Evolutionary conservation across 352 stramenopile genomes (phyloP), one percentile per base, ranked within the genome.

Genomic region (Globisporangium ultimum): DNA sequence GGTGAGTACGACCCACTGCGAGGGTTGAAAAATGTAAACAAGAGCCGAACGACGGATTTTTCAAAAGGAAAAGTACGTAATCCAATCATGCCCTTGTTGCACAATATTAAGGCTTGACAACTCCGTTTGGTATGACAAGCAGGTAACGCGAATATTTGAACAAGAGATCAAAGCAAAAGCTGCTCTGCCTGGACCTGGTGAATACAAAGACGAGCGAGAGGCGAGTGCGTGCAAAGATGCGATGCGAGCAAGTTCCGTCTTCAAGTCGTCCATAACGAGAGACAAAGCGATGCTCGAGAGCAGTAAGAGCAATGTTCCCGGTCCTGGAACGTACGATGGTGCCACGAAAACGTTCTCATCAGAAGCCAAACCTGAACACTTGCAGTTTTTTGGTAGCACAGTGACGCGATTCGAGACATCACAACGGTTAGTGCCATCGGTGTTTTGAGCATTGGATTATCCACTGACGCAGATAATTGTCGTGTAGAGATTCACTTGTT

Each of bases 331-430:
- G 0, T 93, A 93, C 47, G 70, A 80, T 1, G 69, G 70, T 3
- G 69, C 78, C 32, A 58, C 52, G 1, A 76, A 76, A n/a, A 66
- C 61, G 7, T 88, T 91, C 42, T 60, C 60, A 0, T 56, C 50
- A 0, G 72, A 71, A 12, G 62, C 68, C 14, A 91, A 89, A 46
- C 81, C 84, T 0, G 80, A 91, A 28, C 78, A 89, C 41, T 61
- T 93, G 18, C 84, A 93, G 60, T 93, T 91, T 59, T 93, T 93
- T 53, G 84, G 84, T 3, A 91, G 84, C 45, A 93, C 84, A 1
- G 77, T 65, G n/a, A 78, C 69, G 10, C 80, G 84, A 0, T 93
- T 93, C 34, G 72, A 84, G n/a, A 32, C 58, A 17, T 60, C 52
- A 0, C 71, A 74, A 50, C 74, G 73, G 70, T 80, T 61, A 21